Evolutionary conservation across 306 rosid genomes (phyloP), one percentile per base, ranked within the genome.

Genomic region (Dryas drummondii): DNA sequence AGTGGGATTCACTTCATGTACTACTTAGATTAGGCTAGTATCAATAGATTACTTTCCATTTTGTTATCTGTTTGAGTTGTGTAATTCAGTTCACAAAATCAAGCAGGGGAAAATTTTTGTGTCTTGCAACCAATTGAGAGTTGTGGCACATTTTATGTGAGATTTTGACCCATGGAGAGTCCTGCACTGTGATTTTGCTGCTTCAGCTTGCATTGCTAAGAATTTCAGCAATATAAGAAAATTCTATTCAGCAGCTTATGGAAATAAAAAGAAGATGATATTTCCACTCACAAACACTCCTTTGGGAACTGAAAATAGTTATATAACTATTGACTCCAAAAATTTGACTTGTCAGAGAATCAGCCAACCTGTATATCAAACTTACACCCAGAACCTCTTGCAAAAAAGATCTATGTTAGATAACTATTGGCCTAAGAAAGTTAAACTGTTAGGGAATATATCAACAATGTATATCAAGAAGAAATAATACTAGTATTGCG

Each of bases 31-130:
- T 32, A 32, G 37, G 37, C 49, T 63, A 62, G 26, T 14, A 62
- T 41, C 12, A 16, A 41, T 15, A 41, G 68, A 41, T 62, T 62
- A 41, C 49, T 63, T 15, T 12, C 3, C 47, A 9, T 45, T 48
- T 65, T 51, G 44, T 44, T 44, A 44, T 63, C 68, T 65, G 70
- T 65, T 45, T 45, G 70, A 44, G 70, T 37, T 17, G 9, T 45
- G 40, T 44, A 65, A 45, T 64, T 62, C 40, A 32, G 12, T 5
- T 41, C 49, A 41, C 68, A 63, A 63, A 11, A 44, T 65, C 70
- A 65, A 65, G 70, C 53, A 65, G 70, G n/a, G 52, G 42, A 65
- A 15, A 10, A 27, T 27, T 27, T 1, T 27, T 65, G 44, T 44
- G 37, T 65, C 9, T 65, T 65, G 52, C 70, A 45, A n/a, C 14